phyloP scores from a whole-genome alignment of 371 early-diverging fungal species.

The Capniomyces stellatus region DNA sequence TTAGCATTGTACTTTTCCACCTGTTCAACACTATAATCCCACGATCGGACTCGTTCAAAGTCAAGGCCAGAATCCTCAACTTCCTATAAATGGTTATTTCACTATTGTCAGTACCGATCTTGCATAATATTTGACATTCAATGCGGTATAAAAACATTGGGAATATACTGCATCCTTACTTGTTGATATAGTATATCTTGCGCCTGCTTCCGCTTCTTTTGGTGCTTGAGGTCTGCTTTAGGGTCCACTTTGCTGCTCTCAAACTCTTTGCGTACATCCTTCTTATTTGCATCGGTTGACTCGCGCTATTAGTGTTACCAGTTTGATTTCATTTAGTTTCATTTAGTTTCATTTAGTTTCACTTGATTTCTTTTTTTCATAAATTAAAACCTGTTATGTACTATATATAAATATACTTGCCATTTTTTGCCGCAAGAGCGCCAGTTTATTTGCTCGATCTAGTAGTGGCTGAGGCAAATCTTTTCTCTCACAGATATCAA shows the following conservation, averaged over 20 bases:
- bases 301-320: not conserved
- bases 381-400: too few species aligned
- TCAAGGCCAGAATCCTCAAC: conserved; percentile 22
- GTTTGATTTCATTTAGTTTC: too few species aligned
- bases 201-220: conserved; percentile 55
- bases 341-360: too few species aligned
- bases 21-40: conserved; percentile 71
- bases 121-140: too few species aligned
- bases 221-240: conserved; percentile 36
- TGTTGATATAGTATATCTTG: conserved; percentile 35
- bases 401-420: too few species aligned
- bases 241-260: conserved; percentile 54
- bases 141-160: too few species aligned
- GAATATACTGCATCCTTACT: too few species aligned
- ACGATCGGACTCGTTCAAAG: conserved; percentile 58
- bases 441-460: conserved; percentile 29
- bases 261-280: conserved; percentile 60
- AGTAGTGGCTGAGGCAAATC: conserved; percentile 15
- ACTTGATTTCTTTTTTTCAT: too few species aligned
- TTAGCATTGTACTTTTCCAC: conserved; percentile 76
- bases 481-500: conserved; percentile 13
- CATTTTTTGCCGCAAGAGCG: conserved; percentile 31
- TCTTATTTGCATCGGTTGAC: conserved; percentile 45
- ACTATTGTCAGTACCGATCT: too few species aligned
- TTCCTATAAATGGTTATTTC: not conserved